phyloP scores from a whole-genome alignment of 2,329 filamentous ascomycete species.

The Trichophyton rubrum region DNA sequence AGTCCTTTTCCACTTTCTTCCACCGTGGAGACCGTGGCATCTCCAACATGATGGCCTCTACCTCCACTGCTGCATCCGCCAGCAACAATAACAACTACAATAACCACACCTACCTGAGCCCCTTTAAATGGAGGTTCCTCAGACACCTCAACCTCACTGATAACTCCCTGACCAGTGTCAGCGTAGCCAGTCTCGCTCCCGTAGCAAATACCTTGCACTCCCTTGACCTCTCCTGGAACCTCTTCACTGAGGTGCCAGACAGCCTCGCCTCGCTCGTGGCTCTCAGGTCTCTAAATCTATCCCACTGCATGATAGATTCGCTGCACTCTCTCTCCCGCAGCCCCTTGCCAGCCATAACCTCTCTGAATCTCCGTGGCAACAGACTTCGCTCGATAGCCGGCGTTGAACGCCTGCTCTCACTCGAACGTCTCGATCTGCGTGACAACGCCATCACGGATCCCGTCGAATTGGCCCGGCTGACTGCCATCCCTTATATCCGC shows the following conservation, averaged over 20 bases:
- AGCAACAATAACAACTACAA: constrained; percentile 41
- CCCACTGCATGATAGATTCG: constrained; percentile 95
- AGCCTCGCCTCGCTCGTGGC: constrained; percentile 74
- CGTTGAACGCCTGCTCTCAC: constrained; percentile 72
- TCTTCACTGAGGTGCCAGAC: constrained; percentile 90
- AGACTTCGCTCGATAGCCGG: constrained; percentile 76
- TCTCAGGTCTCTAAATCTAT: constrained; percentile 83
- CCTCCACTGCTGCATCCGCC: too few relatives aligned
- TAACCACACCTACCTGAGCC: constrained; percentile 47
- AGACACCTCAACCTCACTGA: constrained; percentile 84
- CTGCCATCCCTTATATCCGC: constrained; percentile 76
- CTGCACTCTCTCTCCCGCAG: constrained; percentile 75
- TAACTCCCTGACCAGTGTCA: constrained; percentile 74
- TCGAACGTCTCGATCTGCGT: constrained; percentile 80
- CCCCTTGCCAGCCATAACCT: constrained; percentile 83
- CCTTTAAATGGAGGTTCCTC: constrained; percentile 89
- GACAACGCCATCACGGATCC: constrained; percentile 89
- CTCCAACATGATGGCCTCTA: constrained; percentile 52
- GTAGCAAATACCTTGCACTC: constrained; percentile 82
- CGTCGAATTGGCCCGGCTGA: constrained; percentile 76
- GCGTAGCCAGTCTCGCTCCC: constrained; percentile 61
- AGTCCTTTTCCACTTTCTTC: constrained; percentile 40
- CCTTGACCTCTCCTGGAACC: constrained; percentile 80
- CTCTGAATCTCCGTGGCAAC: constrained; percentile 81
- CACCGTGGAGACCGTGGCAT: constrained; percentile 50